Evolutionary conservation across 495 filamentous ascomycete genomes (phyloP), one percentile per base, ranked within the genome.

Genomic region (Penicillium paradoxum): DNA sequence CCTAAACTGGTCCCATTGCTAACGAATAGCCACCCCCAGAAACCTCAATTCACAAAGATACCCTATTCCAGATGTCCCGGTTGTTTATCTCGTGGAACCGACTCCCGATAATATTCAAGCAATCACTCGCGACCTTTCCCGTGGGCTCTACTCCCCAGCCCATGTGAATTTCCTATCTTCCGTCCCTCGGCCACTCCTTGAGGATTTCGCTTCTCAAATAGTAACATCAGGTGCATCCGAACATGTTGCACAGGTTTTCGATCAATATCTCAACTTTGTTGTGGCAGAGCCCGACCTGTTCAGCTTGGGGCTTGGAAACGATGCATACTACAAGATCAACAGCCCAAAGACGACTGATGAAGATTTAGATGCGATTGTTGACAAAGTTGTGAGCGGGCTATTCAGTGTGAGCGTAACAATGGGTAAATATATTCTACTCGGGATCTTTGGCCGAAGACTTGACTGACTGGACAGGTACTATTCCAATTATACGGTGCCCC

Each of bases 121-220:
- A 24, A 91, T 99, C 49, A 91, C 89, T n/a, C 78, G 77, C 41
- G 95, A 99, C 62, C 82, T 99, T 14, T 80, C 91, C 33, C 88
- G 84, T 53, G 85, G 83, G 36, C 80, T 99, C 24, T 99, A 99
- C 71, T 88, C 90, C 49, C 89, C 90, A 2, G 92, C 95, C 59
- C 93, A 97, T 62, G 83, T 99, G 68, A 99, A 99, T 73, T 97
- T 97, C 68, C 81, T 99, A 24, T 91, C 89, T 42, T 97, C 95
- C 29, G 87, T 99, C 55, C 90, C 93, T 2, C 81, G 95, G 44
- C 87, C 91, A 13, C 77, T 99, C 21, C 83, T 99, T 45, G 95
- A 99, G 76, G 92, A 97, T 55, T 97, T 97, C 65, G 95, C 91
- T 7, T 79, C 86, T 15, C 83, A 95, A 64, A 92, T 93, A 32